These are phyloP conservation scores for Mycosphaerelloides madeirae DNA, from an alignment of 2,329 filamentous ascomycete species.

Conservation along the genomic window DNA sequence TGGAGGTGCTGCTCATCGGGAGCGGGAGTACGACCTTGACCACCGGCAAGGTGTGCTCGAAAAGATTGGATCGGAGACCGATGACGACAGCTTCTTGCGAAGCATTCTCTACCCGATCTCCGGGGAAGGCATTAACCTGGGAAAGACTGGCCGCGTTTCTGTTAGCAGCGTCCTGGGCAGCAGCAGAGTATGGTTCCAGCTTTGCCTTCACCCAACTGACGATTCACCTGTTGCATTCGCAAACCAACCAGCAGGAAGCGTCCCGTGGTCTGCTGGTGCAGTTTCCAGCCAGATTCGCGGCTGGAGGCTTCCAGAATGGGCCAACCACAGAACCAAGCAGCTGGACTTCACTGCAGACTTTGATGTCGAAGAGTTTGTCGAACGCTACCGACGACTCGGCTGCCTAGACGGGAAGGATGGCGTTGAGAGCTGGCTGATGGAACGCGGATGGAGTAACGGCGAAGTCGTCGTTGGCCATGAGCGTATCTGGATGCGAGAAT, in stretches of 20 bases:
- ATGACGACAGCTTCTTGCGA: conserved; percentile 76
- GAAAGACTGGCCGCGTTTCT: conserved; percentile 73
- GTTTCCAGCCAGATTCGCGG: conserved; percentile 88
- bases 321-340: conserved; percentile 82
- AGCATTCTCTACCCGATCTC: conserved; percentile 74
- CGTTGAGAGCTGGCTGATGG: conserved; percentile 88
- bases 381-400: conserved; percentile 75
- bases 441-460: conserved; percentile 96
- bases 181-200: conserved; percentile 92
- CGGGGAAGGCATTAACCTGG: conserved; percentile 74
- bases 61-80: conserved; percentile 75
- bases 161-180: conserved; percentile 68
- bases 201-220: conserved; percentile 87
- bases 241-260: conserved; percentile 66
- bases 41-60: conserved; percentile 79
- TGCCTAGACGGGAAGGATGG: conserved; percentile 88
- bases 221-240: conserved; percentile 71
- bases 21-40: conserved; percentile 74
- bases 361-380: conserved; percentile 84
- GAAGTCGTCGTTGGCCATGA: conserved; percentile 88
- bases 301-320: conserved; percentile 95
- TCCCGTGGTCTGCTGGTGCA: conserved; percentile 86
- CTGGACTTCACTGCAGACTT: conserved; percentile 97
- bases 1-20: conserved; percentile 61
- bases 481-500: conserved; percentile 91